Evolutionary conservation across 2,329 filamentous ascomycete genomes (phyloP).

Genomic region (Aspergillus aculeatus): DNA sequence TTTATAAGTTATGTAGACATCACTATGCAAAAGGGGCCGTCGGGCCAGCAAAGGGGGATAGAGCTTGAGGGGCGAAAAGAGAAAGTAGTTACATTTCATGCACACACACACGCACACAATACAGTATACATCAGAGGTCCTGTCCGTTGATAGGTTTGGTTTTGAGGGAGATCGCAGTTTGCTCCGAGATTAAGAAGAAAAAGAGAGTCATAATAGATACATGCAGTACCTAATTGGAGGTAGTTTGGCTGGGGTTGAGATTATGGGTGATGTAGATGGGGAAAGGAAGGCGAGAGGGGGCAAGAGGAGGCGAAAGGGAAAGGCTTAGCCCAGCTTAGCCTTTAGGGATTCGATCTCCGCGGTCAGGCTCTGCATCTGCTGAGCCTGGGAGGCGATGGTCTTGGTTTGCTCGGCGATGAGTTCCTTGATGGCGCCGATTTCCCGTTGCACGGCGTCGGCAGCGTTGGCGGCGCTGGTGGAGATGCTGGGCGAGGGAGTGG

Average conservation of each 20-base stretch:
- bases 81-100: not conserved
- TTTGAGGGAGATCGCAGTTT: too few relatives aligned
- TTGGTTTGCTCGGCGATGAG: slow-evolving; percentile 74
- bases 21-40: too few relatives aligned
- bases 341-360: slow-evolving; percentile 78
- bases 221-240: not conserved
- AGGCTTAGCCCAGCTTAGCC: slow-evolving; percentile 60
- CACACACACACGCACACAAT: slow-evolving; percentile 4
- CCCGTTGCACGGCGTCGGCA: slow-evolving; percentile 59
- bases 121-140: slow-evolving; percentile 8
- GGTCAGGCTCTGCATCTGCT: slow-evolving; percentile 69
- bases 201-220: slow-evolving; percentile 4
- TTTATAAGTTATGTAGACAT: too few relatives aligned
- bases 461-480: slow-evolving; percentile 32
- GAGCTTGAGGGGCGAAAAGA: not conserved
- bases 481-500: slow-evolving; percentile 16
- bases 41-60: too few relatives aligned
- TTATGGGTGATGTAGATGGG: not conserved
- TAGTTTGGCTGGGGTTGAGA: not conserved
- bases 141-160: too few relatives aligned
- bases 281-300: not conserved
- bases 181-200: not conserved
- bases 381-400: slow-evolving; percentile 73
- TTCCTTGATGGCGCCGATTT: slow-evolving; percentile 73
- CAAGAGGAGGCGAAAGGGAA: not conserved